phyloP scores from a whole-genome alignment of 306 rosid species.

The Cicer bijugum region DNA sequence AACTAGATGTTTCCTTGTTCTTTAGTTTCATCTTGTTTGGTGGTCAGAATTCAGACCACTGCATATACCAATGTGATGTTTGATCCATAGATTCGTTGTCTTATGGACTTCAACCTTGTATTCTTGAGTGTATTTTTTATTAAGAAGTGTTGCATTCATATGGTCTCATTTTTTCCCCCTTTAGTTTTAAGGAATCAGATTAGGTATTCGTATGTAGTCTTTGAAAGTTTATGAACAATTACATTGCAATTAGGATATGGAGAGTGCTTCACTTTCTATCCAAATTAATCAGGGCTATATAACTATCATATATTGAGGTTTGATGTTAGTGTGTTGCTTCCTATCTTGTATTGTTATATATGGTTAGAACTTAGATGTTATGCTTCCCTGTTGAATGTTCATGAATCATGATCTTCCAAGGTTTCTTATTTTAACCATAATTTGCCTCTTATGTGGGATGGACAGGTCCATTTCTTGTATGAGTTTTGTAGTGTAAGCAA shows the following conservation, averaged over 20 bases:
- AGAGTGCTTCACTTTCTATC: no score
- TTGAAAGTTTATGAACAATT: background rate
- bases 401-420: background rate
- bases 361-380: conserved; percentile 9
- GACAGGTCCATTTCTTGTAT: conserved; percentile 82
- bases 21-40: background rate
- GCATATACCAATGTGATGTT: background rate
- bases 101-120: background rate
- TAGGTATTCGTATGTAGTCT: background rate
- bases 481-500: conserved; percentile 93
- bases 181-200: background rate
- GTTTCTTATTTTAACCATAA: conserved; percentile 18
- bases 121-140: background rate
- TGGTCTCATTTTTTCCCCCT: background rate
- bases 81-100: background rate
- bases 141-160: background rate
- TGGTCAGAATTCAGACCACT: background rate
- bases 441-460: conserved; percentile 38
- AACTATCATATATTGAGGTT: conserved; percentile 3
- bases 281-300: background rate
- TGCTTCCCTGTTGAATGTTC: conserved; percentile 30
- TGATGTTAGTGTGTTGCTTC: conserved; percentile 16
- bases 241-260: no score
- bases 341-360: conserved; percentile 32
- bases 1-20: background rate